Percentiles rank a stretch among this genome's conserved stretches.
Conservation (phyloP, 495 filamentous ascomycete species). For the Hypomontagnella submonticulosa region DNA sequence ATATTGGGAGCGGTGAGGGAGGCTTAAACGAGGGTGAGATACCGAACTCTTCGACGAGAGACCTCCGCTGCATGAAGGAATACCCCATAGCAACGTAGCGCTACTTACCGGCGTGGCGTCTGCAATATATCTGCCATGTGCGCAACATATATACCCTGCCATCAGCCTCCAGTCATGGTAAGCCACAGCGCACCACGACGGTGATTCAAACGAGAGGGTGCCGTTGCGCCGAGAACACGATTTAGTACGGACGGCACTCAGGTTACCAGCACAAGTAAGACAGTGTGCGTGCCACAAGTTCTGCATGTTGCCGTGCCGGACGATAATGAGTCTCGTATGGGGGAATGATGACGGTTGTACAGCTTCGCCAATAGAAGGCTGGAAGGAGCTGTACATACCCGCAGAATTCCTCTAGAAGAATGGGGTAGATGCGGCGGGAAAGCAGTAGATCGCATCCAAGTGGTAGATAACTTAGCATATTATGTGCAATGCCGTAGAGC, state of each 20-base stretch:
- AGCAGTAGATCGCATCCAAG: slow-evolving; percentile 27
- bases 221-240: slow-evolving; percentile 31
- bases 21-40: slow-evolving; percentile 39
- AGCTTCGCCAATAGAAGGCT: slow-evolving; percentile 24
- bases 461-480: slow-evolving; percentile 27
- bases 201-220: slow-evolving; percentile 36
- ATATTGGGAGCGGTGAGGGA: slow-evolving; percentile 21
- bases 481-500: slow-evolving; percentile 36
- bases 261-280: slow-evolving; percentile 24
- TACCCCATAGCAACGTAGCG: slow-evolving; percentile 14
- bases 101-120: slow-evolving; percentile 28
- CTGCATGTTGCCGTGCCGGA: slow-evolving; percentile 46
- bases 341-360: slow-evolving; percentile 29
- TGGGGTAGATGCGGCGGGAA: slow-evolving; percentile 27
- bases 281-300: slow-evolving; percentile 28
- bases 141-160: slow-evolving; percentile 36
- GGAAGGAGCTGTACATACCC: slow-evolving; percentile 27
- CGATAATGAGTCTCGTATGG: slow-evolving; percentile 51
- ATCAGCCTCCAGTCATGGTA: slow-evolving; percentile 33
- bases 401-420: slow-evolving; percentile 40
- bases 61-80: slow-evolving; percentile 14
- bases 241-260: slow-evolving; percentile 22
- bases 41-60: slow-evolving; percentile 18
- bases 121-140: slow-evolving; percentile 43
- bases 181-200: slow-evolving; percentile 31